These are phyloP conservation scores for Trichoderma polysporum DNA, from an alignment of 2,329 filamentous ascomycete species.

Conservation along the genomic window DNA sequence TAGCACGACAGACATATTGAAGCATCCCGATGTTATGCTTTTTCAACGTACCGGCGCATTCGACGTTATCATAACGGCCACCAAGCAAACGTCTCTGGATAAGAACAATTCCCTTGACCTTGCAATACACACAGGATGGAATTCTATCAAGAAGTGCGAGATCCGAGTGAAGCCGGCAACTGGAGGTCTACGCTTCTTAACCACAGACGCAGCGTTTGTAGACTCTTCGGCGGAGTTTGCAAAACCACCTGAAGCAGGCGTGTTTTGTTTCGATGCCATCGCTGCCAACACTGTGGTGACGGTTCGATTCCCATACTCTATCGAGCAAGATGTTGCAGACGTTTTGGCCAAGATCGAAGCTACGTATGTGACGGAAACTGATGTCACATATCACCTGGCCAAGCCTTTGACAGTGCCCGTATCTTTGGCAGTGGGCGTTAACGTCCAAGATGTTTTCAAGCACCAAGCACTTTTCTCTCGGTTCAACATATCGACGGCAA, in stretches of 20 bases:
- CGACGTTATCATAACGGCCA: slow-evolving; percentile 64
- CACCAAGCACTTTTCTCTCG: slow-evolving; percentile 77
- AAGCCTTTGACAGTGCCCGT: slow-evolving; percentile 65
- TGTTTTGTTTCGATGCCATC: slow-evolving; percentile 53
- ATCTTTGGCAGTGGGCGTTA: slow-evolving; percentile 82
- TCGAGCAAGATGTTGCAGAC: slow-evolving; percentile 72
- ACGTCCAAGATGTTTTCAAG: slow-evolving; percentile 96
- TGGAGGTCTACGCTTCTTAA: slow-evolving; percentile 63
- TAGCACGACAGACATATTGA: slow-evolving; percentile 53
- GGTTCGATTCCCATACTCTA: slow-evolving; percentile 75
- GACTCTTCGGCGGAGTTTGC: slow-evolving; percentile 43
- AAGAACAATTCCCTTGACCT: slow-evolving; percentile 76
- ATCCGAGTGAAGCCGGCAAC: slow-evolving; percentile 64
- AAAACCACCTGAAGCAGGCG: slow-evolving; percentile 53
- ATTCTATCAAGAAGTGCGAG: slow-evolving; percentile 60
- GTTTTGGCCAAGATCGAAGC: slow-evolving; percentile 76
- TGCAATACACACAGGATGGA: slow-evolving; percentile 70
- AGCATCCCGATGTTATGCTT: slow-evolving; percentile 63
- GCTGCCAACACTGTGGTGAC: slow-evolving; percentile 47
- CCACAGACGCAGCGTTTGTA: slow-evolving; percentile 56
- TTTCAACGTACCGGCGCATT: slow-evolving; percentile 71
- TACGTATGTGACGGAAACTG: slow-evolving; percentile 66
- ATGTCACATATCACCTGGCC: slow-evolving; percentile 42
- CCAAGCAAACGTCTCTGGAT: slow-evolving; percentile 75
- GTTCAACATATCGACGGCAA: slow-evolving; percentile 86